Evolutionary conservation across 139 green algal species (phyloP).

Genomic region (Prasinococcaceae sp.): DNA sequence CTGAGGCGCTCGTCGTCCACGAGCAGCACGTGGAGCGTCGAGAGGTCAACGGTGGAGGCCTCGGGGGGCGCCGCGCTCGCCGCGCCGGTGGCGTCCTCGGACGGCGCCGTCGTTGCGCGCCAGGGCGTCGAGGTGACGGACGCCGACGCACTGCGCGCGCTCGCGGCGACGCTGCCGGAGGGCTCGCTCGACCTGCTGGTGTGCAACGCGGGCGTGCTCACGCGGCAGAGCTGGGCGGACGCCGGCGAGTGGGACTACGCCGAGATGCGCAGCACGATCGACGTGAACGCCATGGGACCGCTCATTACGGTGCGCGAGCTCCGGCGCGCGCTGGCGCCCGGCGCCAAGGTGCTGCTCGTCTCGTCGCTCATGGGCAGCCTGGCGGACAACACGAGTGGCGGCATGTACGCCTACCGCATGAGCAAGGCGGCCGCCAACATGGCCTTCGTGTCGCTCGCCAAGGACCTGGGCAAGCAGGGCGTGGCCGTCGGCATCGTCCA

Average conservation of each 20-base stretch:
- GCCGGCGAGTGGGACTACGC: neutral
- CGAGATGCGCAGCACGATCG: slow-evolving; percentile 16
- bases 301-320: slow-evolving; percentile 25
- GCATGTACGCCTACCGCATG: slow-evolving; percentile 39
- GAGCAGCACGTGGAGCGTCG: slow-evolving; percentile 62
- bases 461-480: slow-evolving; percentile 29
- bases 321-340: slow-evolving; percentile 3
- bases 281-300: slow-evolving; percentile 41
- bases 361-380: slow-evolving; percentile 34
- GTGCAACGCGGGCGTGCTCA: slow-evolving; percentile 30
- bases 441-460: slow-evolving; percentile 27
- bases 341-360: slow-evolving; percentile 30
- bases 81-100: no score
- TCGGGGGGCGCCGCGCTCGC: no score
- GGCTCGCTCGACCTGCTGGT: slow-evolving; percentile 28
- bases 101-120: no score
- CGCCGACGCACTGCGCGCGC: neutral
- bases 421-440: slow-evolving; percentile 46
- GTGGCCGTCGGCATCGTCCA: slow-evolving; percentile 36
- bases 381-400: slow-evolving; percentile 13
- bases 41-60: no score
- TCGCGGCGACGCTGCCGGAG: neutral
- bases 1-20: slow-evolving; percentile 70
- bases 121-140: slow-evolving; percentile 16
- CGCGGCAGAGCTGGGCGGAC: neutral